These are phyloP conservation scores for Tetrahymena malaccensis DNA, from an alignment of 73 alveolate species.

Conservation along the genomic window DNA sequence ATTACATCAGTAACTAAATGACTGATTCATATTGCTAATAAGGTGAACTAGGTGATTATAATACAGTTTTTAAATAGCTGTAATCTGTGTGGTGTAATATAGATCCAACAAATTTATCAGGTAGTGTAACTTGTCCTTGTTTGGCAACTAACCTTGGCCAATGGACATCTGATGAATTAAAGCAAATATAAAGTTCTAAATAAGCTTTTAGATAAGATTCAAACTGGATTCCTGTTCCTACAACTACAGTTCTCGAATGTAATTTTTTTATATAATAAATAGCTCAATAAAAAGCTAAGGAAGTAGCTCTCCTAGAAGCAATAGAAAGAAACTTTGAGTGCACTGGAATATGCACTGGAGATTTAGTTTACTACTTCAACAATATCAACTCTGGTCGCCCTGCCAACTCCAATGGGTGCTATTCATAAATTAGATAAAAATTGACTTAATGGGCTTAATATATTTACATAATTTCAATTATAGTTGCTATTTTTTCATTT, in stretches of 20 bases:
- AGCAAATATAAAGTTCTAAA: not conserved
- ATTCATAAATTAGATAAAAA: not conserved
- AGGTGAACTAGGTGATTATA: not conserved
- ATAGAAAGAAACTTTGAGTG: not conserved
- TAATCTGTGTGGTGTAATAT: not conserved
- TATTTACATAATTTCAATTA: not conserved
- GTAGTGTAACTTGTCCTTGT: not conserved
- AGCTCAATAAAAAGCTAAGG: not conserved
- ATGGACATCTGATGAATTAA: not conserved
- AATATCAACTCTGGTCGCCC: not conserved
- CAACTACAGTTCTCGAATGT: not conserved
- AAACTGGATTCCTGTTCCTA: not conserved
- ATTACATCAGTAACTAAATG: not conserved
- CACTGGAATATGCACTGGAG: not conserved
- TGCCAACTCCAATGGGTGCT: not conserved
- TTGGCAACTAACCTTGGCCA: not conserved
- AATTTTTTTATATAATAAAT: not conserved
- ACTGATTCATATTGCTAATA: not conserved
- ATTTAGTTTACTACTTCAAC: not conserved
- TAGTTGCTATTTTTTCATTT: not conserved
- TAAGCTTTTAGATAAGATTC: not conserved
- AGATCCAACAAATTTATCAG: not conserved
- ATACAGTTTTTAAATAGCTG: not conserved
- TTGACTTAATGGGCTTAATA: not conserved
- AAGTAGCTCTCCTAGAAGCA: not conserved